Percentiles rank a stretch among this genome's conserved stretches.
Conservation (phyloP, 345 rosid species). For the Abelmoschus esculentus region DNA sequence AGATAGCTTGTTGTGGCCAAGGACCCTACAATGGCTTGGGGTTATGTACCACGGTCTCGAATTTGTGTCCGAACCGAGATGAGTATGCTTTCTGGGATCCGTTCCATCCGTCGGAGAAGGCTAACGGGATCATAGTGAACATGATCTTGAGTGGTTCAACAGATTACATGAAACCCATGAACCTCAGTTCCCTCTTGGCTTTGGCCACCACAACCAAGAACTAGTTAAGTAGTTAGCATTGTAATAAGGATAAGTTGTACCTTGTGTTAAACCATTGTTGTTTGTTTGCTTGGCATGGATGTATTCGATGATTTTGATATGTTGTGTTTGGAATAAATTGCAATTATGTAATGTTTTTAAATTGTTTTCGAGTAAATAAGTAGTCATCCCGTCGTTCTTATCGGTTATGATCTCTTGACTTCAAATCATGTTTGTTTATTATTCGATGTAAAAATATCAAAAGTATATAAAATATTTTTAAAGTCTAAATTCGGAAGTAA, state of each 20-base stretch:
- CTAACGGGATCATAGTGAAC: constrained; percentile 54
- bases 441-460: no score
- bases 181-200: constrained; percentile 69
- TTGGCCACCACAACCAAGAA: constrained; percentile 30
- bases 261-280: background rate
- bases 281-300: background rate
- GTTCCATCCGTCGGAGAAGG: constrained; percentile 78
- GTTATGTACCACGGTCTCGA: constrained; percentile 58
- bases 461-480: no score
- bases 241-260: background rate
- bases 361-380: background rate
- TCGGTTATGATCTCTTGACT: no score
- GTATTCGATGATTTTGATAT: background rate
- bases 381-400: background rate
- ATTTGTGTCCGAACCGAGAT: constrained; percentile 63
- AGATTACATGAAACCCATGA: constrained; percentile 74
- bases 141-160: constrained; percentile 41
- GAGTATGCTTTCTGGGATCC: constrained; percentile 78
- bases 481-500: no score
- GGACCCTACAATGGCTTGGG: constrained; percentile 85
- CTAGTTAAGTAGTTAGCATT: constrained; percentile 5
- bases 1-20: constrained; percentile 89
- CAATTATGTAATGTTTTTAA: background rate
- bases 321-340: background rate
- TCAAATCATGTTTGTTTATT: no score